Evolutionary conservation across 2,329 filamentous ascomycete species (phyloP), one percentile per base, ranked within the genome.

Genomic region (Colletotrichum costaricense): DNA sequence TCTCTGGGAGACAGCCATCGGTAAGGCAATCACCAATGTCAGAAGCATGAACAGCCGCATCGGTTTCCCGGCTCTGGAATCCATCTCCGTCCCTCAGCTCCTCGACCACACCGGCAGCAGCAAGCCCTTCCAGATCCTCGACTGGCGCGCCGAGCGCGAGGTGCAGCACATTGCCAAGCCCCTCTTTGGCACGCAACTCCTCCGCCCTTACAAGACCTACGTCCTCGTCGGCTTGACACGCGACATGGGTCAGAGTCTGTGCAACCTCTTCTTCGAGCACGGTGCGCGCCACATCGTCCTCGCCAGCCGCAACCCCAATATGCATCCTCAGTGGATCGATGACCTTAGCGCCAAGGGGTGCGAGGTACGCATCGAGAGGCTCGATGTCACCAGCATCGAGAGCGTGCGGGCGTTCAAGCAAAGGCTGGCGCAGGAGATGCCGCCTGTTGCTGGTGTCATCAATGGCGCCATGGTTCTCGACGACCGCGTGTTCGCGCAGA

Each of bases 371-470:
- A 74, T 77, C 56, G 69, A 76, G 52, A 69, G 63, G 46, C 75
- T 77, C 56, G 79, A 77, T 35, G 75, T 78, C 22, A 78, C 75
- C 26, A 74, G 77, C 59, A 24, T 68, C 35, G 72, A 74, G 59
- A 68, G 63, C 63, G 72, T 74, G n/a, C 38, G 67, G 22, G 58
- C 63, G 5, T 70, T 76, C 28, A 60, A 76, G 24, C 57, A 69
- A 4, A 33, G 67, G 0, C 77, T 84, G 5, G 63, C 66, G 0
- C 42, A 28, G 9, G 76, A 75, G 0, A 76, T 80, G 70, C 82
- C 82, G 0, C 79, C 80, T 0, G 81, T 88, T 33, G 80, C 75
- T 0, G 86, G 86, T 19, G 83, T 87, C 0, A 80, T 78, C 3
- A 80, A 84, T 52, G 82, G 80, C 3, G 82, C 83, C 4, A 80